Percentiles rank a stretch among this genome's conserved stretches.
phyloP scores from a whole-genome alignment of 352 stramenopile genomes.

The Pythium rishiriense region DNA sequence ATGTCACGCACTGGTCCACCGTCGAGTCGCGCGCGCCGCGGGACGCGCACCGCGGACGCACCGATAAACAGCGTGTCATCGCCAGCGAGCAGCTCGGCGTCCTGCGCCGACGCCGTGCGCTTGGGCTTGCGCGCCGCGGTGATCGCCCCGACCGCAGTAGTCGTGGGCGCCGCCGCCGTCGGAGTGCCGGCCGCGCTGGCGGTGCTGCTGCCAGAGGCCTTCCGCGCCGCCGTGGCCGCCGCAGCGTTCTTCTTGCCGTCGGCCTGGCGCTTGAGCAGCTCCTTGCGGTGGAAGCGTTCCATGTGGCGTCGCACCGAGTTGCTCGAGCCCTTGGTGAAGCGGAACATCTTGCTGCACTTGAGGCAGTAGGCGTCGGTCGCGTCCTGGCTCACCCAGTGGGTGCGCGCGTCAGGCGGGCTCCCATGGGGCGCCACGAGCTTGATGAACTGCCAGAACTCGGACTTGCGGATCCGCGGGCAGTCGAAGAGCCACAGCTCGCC shows the following conservation, averaged over 20 bases:
- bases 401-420: constrained; percentile 36
- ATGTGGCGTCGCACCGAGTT: constrained; percentile 61
- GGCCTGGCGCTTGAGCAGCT: constrained; percentile 35
- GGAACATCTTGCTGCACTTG: constrained; percentile 46
- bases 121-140: constrained; percentile 17
- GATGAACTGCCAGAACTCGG: constrained; percentile 69
- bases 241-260: constrained; percentile 22
- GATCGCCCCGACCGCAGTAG: not conserved
- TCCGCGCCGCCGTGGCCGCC: constrained; percentile 1
- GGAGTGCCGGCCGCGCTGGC: not conserved
- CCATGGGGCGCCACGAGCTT: constrained; percentile 46
- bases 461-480: constrained; percentile 52
- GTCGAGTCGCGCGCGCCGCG: constrained; percentile 20
- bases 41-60: not conserved
- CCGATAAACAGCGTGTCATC: constrained; percentile 1
- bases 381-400: constrained; percentile 59
- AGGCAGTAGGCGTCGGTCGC: constrained; percentile 52
- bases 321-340: constrained; percentile 58
- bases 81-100: constrained; percentile 7
- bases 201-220: not conserved
- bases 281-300: constrained; percentile 53
- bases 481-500: constrained; percentile 55
- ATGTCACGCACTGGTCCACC: constrained; percentile 23
- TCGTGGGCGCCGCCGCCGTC: not conserved
- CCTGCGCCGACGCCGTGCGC: constrained; percentile 10